Conservation (phyloP, 1,284 basidiomycete species). For the Vanrija sp. region DNA sequence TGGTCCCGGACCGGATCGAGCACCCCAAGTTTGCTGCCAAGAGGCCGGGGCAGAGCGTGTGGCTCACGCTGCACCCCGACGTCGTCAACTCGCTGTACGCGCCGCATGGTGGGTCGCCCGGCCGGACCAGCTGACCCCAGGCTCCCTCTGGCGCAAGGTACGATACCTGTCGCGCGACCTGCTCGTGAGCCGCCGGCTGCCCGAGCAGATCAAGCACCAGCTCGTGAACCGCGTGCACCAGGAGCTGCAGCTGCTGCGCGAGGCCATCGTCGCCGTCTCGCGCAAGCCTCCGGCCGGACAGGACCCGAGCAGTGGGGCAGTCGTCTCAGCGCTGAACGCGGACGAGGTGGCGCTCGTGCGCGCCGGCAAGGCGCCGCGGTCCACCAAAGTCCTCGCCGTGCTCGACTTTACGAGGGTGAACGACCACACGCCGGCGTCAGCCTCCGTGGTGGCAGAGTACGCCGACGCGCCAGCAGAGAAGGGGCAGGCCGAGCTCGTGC, state of each 20-base stretch:
- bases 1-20: constrained; percentile 16
- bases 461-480: too few relatives aligned
- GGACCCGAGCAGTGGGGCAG: too few relatives aligned
- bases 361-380: not conserved
- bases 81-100: not conserved
- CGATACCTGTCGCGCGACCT: not conserved
- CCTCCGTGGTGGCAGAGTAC: too few relatives aligned
- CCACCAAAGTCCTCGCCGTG: not conserved
- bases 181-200: constrained; percentile 7
- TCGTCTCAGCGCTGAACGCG: not conserved
- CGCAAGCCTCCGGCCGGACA: not conserved
- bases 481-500: too few relatives aligned
- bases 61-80: constrained; percentile 11
- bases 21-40: constrained; percentile 2
- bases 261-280: not conserved
- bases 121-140: constrained; percentile 2
- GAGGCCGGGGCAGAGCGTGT: constrained; percentile 12
- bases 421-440: too few relatives aligned
- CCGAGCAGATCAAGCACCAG: constrained; percentile 9
- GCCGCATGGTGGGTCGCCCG: not conserved
- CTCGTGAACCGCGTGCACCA: constrained; percentile 15
- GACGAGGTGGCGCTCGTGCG: not conserved
- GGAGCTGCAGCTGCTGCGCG: constrained; percentile 17
- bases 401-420: constrained; percentile 1
- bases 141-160: not conserved